Evolutionary conservation across 2,329 filamentous ascomycete species (phyloP), one percentile per base, ranked within the genome.

Genomic region (Cladophialophora bantiana): DNA sequence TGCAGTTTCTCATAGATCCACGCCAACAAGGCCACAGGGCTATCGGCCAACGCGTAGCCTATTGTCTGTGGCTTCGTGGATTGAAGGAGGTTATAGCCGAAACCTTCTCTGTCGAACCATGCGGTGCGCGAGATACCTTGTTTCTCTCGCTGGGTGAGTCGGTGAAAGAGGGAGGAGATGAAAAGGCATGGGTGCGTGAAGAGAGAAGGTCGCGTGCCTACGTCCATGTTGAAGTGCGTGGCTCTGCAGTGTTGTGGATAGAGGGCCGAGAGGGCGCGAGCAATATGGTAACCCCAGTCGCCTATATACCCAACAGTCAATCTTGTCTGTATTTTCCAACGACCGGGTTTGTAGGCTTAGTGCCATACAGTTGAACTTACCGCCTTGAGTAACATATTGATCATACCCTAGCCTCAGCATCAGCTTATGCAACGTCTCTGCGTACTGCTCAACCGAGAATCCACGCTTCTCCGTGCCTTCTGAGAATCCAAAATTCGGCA

Each of bases 1-100:
- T 90, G 86, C 38, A 94, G 79, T 76, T 94, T 94, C 78, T 94
- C 92, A 71, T 91, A 91, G 35, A 94, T 88, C 92, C 92, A 95
- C 0, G 90, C 87, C 0, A 94, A 81, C 2, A 93, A 78, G 0
- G 85, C 90, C 0, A 91, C 85, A 0, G 91, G 92, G 7, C 85
- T 89, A 74, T 93, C 90, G 0, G 86, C 83, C 2, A 94, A 81
- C 0, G 83, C 87, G 73, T 91, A 92, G 0, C 88, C 89, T 0
- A 94, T 74, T 0, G 91, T 94, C 60, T 92, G 87, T 0, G 92
- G 91, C 65, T 89, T 89, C 0, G 90, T 93, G 12, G 79, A 78
- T 72, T 92, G 89, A 66, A 85, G 78, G 0, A 81, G 66, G 69
- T 84, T 82, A 75, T 92, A 92, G 2, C 85, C 87, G n/a, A 56